Evolutionary conservation across 179 eudicot species (phyloP), one percentile per base, ranked within the genome.

Genomic region (Pouteria campechiana): DNA sequence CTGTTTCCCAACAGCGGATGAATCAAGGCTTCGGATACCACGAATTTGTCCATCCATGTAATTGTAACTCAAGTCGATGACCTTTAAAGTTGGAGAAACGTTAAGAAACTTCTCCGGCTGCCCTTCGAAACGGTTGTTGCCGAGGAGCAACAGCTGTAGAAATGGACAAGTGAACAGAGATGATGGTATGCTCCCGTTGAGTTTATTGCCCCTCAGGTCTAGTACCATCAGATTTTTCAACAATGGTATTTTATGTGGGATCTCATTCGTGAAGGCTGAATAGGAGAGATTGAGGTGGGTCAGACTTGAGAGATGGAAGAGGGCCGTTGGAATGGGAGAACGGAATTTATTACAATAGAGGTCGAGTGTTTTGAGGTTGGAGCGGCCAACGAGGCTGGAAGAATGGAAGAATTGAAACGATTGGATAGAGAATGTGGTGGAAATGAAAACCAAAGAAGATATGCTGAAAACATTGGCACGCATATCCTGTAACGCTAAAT

Each of bases 41-140:
- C 17, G 88, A 25, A 72, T 40, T 14, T 37, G 49, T 3, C 88
- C 82, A 2, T 17, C 28, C 1, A 79, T 49, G 9, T 13, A 15
- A 52, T 80, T 80, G 45, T 54, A 65, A 28, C 55, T 63, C 5
- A 80, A 30, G 44, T 80, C 83, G 23, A 73, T 58, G 15, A 48
- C n/a, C 2, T 0, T 0, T 14, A 49, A 44, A 0, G 0, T 2
- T 52, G 27, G 7, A 51, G 35, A 11, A 32, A 52, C 6, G 10
- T 41, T 44, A 2, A 32, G 4, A 30, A 54, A 46, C 14, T 43
- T 60, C 18, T 25, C 1, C 5, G 72, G 29, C 28, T 29, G 49
- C 24, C 74, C 74, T 25, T 34, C 41, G 34, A 79, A 75, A 3
- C 31, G 28, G 29, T 75, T 79, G 27, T 64, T 44, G 5, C 28